Evolutionary conservation across 805 yeast genomes (phyloP).

Genomic region (Cyberlindnera mycetangii): DNA sequence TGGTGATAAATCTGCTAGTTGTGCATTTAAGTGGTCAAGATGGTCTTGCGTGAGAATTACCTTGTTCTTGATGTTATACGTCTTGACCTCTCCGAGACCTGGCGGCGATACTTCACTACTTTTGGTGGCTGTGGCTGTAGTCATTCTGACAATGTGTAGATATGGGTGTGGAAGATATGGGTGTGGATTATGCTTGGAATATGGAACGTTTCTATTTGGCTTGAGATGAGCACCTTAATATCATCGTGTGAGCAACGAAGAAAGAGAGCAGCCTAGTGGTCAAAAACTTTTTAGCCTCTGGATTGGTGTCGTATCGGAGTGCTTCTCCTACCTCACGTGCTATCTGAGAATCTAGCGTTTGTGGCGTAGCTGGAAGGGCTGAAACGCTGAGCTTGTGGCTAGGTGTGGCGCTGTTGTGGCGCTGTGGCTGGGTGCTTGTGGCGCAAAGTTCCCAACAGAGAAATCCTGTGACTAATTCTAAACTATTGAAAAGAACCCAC

Average conservation of each 20-base stretch:
- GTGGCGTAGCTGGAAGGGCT: conserved; percentile 8
- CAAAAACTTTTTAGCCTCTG: background rate
- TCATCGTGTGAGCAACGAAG: background rate
- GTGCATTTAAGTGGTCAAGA: conserved; percentile 61
- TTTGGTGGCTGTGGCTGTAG: background rate
- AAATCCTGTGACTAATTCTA: background rate
- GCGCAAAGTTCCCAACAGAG: conserved; percentile 6
- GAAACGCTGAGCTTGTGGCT: background rate
- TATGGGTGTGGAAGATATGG: background rate
- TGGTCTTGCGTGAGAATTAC: conserved; percentile 47
- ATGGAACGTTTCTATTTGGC: no score
- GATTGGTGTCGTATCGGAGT: background rate
- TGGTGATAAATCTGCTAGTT: conserved; percentile 53
- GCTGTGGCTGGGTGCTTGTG: conserved; percentile 11
- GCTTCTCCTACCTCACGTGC: conserved; percentile 9
- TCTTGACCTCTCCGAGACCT: conserved; percentile 2
- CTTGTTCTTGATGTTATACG: conserved; percentile 30
- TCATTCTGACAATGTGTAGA: background rate
- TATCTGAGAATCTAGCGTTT: background rate
- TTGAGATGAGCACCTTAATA: no score
- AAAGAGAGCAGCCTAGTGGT: background rate
- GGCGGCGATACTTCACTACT: background rate
- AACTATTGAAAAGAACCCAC: background rate
- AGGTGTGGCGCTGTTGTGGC: conserved; percentile 7
- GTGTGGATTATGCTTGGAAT: no score